These are phyloP conservation scores for Phytophthora sp. DNA, from an alignment of 352 stramenopile genomes.

Conservation along the genomic window DNA sequence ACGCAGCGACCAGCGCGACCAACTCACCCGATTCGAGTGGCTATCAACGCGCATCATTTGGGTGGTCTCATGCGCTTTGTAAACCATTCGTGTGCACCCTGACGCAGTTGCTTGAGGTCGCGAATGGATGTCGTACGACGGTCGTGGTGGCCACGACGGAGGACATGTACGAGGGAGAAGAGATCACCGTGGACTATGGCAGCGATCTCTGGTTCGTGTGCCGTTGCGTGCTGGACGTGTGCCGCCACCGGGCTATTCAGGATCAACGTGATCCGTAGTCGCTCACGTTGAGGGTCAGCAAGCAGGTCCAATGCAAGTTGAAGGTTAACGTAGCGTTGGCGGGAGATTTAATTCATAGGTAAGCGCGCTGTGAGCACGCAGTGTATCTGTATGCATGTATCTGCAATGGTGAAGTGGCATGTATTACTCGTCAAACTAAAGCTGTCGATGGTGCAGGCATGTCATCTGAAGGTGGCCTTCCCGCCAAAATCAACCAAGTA, in stretches of 20 bases:
- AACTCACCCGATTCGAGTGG: neutral
- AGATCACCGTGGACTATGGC: too few species aligned
- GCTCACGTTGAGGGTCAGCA: too few species aligned
- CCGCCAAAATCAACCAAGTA: too few species aligned
- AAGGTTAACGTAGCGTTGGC: neutral
- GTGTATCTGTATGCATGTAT: neutral
- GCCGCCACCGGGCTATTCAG: neutral
- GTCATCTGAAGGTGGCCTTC: too few species aligned
- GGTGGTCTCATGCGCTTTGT: neutral
- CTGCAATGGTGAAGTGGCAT: too few species aligned
- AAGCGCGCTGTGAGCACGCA: neutral
- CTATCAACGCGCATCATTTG: neutral
- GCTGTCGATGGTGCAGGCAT: too few species aligned
- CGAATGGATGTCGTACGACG: constrained; percentile 4
- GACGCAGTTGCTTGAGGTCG: neutral
- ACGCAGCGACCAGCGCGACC: neutral
- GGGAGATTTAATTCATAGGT: neutral
- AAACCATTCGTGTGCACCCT: constrained; percentile 1
- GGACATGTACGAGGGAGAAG: neutral
- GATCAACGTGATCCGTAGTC: neutral
- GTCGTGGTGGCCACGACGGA: neutral
- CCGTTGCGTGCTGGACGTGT: neutral
- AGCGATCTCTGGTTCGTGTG: constrained; percentile 12
- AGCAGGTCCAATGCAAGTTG: too few species aligned
- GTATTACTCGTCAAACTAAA: too few species aligned